Evolutionary conservation across 495 filamentous ascomycete genomes (phyloP).

Genomic region (Lasiosphaeriaceae sp.): DNA sequence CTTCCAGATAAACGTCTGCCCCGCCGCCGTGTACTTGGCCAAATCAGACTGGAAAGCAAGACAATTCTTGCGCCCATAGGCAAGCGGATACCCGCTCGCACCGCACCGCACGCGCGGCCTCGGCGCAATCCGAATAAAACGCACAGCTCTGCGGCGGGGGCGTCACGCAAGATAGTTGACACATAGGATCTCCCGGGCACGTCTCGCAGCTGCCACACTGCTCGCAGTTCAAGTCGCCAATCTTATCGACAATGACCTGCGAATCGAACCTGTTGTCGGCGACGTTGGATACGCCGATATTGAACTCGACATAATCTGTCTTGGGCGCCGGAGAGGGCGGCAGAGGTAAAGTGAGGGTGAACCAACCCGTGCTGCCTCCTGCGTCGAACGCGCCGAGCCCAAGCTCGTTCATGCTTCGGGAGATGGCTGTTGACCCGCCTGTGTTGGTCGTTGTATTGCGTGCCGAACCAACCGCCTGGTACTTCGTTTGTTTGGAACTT

Average conservation of each 20-base stretch:
- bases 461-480: slow-evolving; percentile 1
- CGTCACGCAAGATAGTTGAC: not conserved
- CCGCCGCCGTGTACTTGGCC: not conserved
- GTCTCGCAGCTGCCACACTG: slow-evolving; percentile 5
- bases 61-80: slow-evolving; percentile 19
- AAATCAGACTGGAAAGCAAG: slow-evolving; percentile 1
- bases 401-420: slow-evolving; percentile 1
- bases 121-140: slow-evolving; percentile 7
- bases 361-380: not conserved
- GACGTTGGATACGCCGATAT: slow-evolving; percentile 5
- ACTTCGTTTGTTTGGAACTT: slow-evolving; percentile 5
- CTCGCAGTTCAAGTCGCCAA: slow-evolving; percentile 3
- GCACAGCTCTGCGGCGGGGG: not conserved
- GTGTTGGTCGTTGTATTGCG: slow-evolving; percentile 7
- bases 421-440: not conserved
- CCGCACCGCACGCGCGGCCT: not conserved
- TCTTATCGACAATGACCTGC: not conserved
- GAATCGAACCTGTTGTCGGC: not conserved
- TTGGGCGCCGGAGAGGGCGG: not conserved
- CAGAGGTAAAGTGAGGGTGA: not conserved
- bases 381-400: slow-evolving; percentile 1
- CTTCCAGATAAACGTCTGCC: not conserved
- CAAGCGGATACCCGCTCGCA: not conserved
- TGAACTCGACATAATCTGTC: not conserved
- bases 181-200: slow-evolving; percentile 5